A percentile compares a stretch with the other conserved stretches of the same genome.
phyloP scores from a whole-genome alignment of 2,329 filamentous ascomycete species.

The Emergomyces pasteurianus region DNA sequence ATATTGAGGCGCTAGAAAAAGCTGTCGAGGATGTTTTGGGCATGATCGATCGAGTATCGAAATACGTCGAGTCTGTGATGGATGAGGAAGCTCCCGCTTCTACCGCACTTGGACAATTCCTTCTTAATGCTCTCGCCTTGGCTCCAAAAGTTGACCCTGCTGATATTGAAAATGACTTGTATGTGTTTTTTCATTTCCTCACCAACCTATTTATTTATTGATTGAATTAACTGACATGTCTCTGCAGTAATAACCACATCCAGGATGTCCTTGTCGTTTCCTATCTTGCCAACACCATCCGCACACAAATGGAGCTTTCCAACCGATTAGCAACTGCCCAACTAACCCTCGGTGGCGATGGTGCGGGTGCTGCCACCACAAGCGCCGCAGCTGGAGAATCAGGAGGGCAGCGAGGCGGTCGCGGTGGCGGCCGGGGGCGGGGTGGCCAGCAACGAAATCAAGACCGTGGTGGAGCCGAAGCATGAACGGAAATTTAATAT shows the following conservation, averaged over 20 bases:
- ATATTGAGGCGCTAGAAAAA: slow-evolving; percentile 79
- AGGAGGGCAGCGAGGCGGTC: slow-evolving; percentile 24
- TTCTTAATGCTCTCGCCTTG: slow-evolving; percentile 85
- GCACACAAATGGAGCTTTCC: slow-evolving; percentile 95
- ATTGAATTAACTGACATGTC: slow-evolving; percentile 12
- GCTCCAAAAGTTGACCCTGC: slow-evolving; percentile 86
- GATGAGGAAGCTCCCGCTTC: slow-evolving; percentile 79
- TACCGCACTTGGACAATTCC: slow-evolving; percentile 83
- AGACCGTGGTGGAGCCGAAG: slow-evolving; percentile 3
- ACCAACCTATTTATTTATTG: slow-evolving; percentile 2
- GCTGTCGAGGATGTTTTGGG: slow-evolving; percentile 78
- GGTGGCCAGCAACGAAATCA: slow-evolving; percentile 28
- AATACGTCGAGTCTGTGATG: slow-evolving; percentile 85
- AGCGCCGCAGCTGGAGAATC: slow-evolving; percentile 16
- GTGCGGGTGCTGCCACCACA: slow-evolving; percentile 20
- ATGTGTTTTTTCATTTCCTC: slow-evolving; percentile 23
- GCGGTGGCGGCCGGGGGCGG: slow-evolving; percentile 34
- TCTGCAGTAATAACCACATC: slow-evolving; percentile 81
- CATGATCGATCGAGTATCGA: slow-evolving; percentile 81
- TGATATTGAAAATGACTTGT: slow-evolving; percentile 92
- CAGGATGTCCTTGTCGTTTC: slow-evolving; percentile 97
- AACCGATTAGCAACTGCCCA: slow-evolving; percentile 81
- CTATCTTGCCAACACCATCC: slow-evolving; percentile 96
- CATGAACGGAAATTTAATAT: neutral
- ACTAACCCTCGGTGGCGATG: slow-evolving; percentile 46